These are phyloP conservation scores for Neofusicoccum laricinum DNA, from an alignment of 2,329 filamentous ascomycete genomes.

Conservation along the genomic window DNA sequence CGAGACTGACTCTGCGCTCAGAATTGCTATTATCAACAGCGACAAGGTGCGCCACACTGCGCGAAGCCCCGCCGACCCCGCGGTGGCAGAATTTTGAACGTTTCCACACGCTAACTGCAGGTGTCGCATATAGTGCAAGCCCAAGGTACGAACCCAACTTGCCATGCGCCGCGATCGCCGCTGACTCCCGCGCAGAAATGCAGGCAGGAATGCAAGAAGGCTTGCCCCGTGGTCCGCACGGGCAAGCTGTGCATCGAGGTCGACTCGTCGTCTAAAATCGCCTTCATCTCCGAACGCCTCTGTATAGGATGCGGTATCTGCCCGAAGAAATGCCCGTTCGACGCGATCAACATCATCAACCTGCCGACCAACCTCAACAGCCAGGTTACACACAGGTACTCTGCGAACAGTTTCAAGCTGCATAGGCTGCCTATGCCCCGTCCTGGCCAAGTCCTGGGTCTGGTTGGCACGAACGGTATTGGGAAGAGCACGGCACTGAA, in stretches of 20 bases:
- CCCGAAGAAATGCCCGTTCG: constrained; percentile 98
- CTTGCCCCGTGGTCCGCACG: constrained; percentile 93
- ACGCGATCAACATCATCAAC: constrained; percentile 99
- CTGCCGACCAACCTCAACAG: constrained; percentile 98
- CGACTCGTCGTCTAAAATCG: constrained; percentile 80
- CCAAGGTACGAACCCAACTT: constrained; percentile 59
- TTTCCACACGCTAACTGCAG: constrained; percentile 12
- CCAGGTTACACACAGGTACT: constrained; percentile 97
- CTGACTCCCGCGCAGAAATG: constrained; percentile 67
- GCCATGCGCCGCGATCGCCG: neutral
- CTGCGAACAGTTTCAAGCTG: constrained; percentile 99
- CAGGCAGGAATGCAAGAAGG: constrained; percentile 98
- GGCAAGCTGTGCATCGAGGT: constrained; percentile 99
- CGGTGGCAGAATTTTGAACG: constrained; percentile 27
- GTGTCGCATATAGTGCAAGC: constrained; percentile 66
- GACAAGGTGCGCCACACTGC: constrained; percentile 72
- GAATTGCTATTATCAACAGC: constrained; percentile 97
- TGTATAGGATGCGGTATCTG: constrained; percentile 99
- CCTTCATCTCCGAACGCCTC: constrained; percentile 94
- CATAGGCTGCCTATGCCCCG: constrained; percentile 94
- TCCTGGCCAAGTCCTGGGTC: constrained; percentile 89
- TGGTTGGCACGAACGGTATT: constrained; percentile 99
- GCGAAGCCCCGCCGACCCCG: constrained; percentile 16
- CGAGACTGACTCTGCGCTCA: constrained; percentile 36
- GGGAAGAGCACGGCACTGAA: constrained; percentile 99